Percentiles rank a stretch among this genome's conserved stretches.
Evolutionary conservation across 371 early-diverging fungal species (phyloP).

Genomic region (Vavraia culicis): DNA sequence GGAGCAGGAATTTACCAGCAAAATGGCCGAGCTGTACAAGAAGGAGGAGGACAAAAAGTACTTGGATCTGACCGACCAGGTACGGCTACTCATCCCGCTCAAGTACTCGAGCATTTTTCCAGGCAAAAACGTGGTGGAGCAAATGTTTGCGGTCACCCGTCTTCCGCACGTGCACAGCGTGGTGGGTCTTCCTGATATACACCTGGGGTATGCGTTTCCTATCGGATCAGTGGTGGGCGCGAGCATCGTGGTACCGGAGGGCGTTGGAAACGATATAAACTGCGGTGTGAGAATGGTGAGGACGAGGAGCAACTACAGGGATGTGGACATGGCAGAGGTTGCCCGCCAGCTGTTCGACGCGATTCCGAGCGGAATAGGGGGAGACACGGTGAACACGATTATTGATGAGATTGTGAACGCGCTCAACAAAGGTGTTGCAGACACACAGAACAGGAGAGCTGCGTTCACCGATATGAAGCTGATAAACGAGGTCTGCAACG

Average conservation of each 20-base stretch:
- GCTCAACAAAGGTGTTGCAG: neutral
- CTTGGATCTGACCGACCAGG: too few species aligned
- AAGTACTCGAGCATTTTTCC: too few species aligned
- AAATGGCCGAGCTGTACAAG: too few species aligned
- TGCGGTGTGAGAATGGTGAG: constrained; percentile 42
- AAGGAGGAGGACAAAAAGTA: too few species aligned
- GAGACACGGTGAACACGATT: neutral
- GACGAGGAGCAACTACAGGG: constrained; percentile 9
- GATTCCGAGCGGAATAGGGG: constrained; percentile 22
- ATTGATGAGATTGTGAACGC: neutral
- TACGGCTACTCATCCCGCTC: too few species aligned
- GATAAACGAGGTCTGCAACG: constrained; percentile 17
- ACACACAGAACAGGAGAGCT: neutral
- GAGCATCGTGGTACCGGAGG: constrained; percentile 31
- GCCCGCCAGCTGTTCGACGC: constrained; percentile 6
- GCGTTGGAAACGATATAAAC: constrained; percentile 43
- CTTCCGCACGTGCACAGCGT: constrained; percentile 21
- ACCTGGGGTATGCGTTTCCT: constrained; percentile 41
- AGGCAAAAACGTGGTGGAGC: too few species aligned
- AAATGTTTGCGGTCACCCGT: constrained; percentile 13
- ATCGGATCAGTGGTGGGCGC: constrained; percentile 39
- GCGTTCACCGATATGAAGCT: neutral
- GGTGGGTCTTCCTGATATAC: constrained; percentile 41
- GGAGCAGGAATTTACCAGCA: too few species aligned
- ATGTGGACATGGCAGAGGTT: neutral